A percentile compares a stretch with the other conserved stretches of the same genome.
phyloP scores from a whole-genome alignment of 331 rosid genomes.

The Quercus phellos region DNA sequence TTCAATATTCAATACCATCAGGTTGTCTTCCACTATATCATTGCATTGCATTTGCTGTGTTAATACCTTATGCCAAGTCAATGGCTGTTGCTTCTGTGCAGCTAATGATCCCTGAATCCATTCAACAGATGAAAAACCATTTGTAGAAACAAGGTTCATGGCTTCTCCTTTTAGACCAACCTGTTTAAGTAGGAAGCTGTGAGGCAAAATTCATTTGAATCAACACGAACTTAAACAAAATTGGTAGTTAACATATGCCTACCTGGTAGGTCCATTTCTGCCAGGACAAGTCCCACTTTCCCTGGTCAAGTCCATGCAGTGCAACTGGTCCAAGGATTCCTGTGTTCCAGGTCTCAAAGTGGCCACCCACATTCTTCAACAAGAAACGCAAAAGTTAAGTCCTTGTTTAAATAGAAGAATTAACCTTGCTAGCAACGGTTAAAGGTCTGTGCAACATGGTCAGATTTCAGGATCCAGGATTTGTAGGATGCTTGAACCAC shows the following conservation, averaged over 20 bases:
- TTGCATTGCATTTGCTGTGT: background rate
- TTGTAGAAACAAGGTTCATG: slow-evolving; percentile 74
- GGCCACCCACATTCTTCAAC: slow-evolving; percentile 86
- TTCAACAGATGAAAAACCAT: slow-evolving; percentile 66
- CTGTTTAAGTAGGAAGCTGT: slow-evolving; percentile 35
- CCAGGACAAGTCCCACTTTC: slow-evolving; percentile 87
- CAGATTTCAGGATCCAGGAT: background rate
- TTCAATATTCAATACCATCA: background rate
- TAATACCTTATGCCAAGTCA: slow-evolving; percentile 96
- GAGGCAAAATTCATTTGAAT: slow-evolving; percentile 13
- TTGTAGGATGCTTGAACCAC: background rate
- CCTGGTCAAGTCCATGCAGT: slow-evolving; percentile 80
- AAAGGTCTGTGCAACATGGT: background rate
- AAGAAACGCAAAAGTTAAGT: slow-evolving; percentile 3
- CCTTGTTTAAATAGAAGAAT: background rate
- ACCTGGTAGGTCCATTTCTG: slow-evolving; percentile 98
- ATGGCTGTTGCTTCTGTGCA: slow-evolving; percentile 63
- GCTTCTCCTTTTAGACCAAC: slow-evolving; percentile 97
- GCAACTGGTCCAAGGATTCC: slow-evolving; percentile 98
- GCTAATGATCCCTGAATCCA: slow-evolving; percentile 73
- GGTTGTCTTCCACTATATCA: background rate
- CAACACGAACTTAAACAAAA: background rate
- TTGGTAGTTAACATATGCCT: slow-evolving; percentile 17
- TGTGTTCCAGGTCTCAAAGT: slow-evolving; percentile 87
- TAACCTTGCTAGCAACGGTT: background rate